Conservation (phyloP, 805 yeast genomes). For the Yarrowia osloensis region DNA sequence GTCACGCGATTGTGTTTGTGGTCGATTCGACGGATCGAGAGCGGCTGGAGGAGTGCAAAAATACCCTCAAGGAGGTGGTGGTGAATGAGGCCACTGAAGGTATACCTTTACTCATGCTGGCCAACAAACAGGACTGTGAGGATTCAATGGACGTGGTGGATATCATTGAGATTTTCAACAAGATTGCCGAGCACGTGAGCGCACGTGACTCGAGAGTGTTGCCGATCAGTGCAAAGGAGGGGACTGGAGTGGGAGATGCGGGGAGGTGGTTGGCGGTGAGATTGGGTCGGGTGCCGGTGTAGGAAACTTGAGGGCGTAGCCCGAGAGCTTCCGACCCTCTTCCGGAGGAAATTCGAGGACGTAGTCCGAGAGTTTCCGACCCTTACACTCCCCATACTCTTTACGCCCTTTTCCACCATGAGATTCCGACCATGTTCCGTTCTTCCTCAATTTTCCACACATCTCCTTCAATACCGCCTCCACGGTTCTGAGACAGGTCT, state of each 20-base stretch:
- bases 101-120: conserved; percentile 89
- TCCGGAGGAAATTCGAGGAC: background rate
- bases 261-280: conserved; percentile 74
- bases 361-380: background rate
- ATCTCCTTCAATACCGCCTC: no score
- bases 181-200: conserved; percentile 76
- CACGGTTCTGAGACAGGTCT: no score
- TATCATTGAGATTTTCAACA: conserved; percentile 79
- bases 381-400: no score
- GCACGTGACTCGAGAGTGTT: conserved; percentile 90
- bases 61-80: conserved; percentile 57
- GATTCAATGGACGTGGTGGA: conserved; percentile 73
- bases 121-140: conserved; percentile 86
- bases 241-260: conserved; percentile 81
- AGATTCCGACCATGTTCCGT: no score
- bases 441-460: no score
- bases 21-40: conserved; percentile 88
- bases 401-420: no score
- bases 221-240: conserved; percentile 80
- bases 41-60: conserved; percentile 79
- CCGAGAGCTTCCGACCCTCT: background rate
- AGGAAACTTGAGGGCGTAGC: background rate
- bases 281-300: background rate
- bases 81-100: conserved; percentile 65
- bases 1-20: conserved; percentile 90